Base-by-base conservation (phyloP, 2,329 filamentous ascomycete species). In the Clarireedia sp. region DNA sequence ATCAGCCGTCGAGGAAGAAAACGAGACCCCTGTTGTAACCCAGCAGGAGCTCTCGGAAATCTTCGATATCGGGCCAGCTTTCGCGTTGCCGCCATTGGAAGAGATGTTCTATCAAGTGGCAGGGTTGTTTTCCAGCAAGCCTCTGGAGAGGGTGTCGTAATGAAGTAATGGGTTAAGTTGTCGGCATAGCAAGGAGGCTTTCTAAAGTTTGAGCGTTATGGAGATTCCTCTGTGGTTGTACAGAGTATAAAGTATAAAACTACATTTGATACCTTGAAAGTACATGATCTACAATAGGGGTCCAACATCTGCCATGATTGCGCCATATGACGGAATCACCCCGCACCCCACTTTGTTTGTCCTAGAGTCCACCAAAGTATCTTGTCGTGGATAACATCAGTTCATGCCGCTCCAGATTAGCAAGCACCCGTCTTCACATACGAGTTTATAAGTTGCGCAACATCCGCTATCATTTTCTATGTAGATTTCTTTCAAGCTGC, bases 91-190 rank as follows among this genome's bases (percentile, higher is more conserved):
- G 21, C 81, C 86, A 10, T 80, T 91, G 21, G 82, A 86, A 69
- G 87, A 90, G 59, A 79, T 89, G 73, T 90, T 91, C 67, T 83
- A 86, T 69, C 81, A 83, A 69, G 83, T 92, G 40, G 79, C 86
- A 12, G 80, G 75, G 5, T 67, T 89, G 60, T 82, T 87, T 67
- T 78, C 80, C 1, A 73, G 78, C 58, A 85, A 81, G 68, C 76
- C 80, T 14, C 62, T 75, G 51, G 51, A 48, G 45, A 24, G 38
- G n/a, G 29, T 48, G 23, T 21, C 48, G 14, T 54, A 48, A 54
- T 48, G 51, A 54, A 14, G 38, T 57, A 46, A 45, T 54, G 38
- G 54, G 40, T 59, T 40, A 38, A 16, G 43, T 55, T 41, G 43
- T 54, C 58, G 54, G 50, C 60, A 60, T 60, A 59, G 57, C 59